Evolutionary conservation across 495 filamentous ascomycete genomes (phyloP).

Genomic region (Penicillium odoratum): DNA sequence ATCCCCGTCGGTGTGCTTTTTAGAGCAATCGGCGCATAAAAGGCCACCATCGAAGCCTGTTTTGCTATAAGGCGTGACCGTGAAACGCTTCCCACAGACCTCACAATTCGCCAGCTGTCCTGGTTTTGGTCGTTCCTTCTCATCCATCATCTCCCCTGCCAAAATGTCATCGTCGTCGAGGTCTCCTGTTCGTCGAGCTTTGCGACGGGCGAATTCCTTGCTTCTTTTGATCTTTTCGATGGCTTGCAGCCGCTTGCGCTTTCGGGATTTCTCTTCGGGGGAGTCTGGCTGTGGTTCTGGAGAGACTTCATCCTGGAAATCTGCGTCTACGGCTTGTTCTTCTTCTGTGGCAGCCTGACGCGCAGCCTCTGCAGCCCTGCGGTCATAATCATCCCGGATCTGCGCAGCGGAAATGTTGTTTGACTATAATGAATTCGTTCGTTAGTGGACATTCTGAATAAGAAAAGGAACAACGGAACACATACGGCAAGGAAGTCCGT

Average conservation of each 20-base stretch:
- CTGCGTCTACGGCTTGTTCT: slow-evolving; percentile 16
- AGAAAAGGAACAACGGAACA: neutral
- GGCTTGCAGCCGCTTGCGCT: slow-evolving; percentile 62
- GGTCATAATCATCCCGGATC: slow-evolving; percentile 66
- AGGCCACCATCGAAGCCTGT: slow-evolving; percentile 79
- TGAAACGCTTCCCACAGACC: slow-evolving; percentile 83
- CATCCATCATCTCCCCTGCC: slow-evolving; percentile 57
- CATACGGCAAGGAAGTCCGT: slow-evolving; percentile 78
- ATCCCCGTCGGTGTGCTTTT: slow-evolving; percentile 62
- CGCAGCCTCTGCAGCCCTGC: slow-evolving; percentile 44
- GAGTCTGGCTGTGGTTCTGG: slow-evolving; percentile 30
- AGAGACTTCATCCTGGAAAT: slow-evolving; percentile 32
- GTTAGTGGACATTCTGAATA: neutral
- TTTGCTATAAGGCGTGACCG: slow-evolving; percentile 87
- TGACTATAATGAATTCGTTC: slow-evolving; percentile 45
- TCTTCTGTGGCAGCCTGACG: slow-evolving; percentile 30
- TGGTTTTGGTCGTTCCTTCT: slow-evolving; percentile 65
- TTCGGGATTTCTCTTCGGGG: slow-evolving; percentile 55
- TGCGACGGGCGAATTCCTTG: slow-evolving; percentile 65
- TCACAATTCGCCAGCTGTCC: slow-evolving; percentile 91
- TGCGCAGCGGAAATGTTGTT: slow-evolving; percentile 87
- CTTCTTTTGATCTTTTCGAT: slow-evolving; percentile 76
- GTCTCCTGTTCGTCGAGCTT: slow-evolving; percentile 46
- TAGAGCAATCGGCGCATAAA: slow-evolving; percentile 84
- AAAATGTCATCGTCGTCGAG: slow-evolving; percentile 50